Conservation (phyloP, 2,329 filamentous ascomycete genomes). For the Septoria petroselini region DNA sequence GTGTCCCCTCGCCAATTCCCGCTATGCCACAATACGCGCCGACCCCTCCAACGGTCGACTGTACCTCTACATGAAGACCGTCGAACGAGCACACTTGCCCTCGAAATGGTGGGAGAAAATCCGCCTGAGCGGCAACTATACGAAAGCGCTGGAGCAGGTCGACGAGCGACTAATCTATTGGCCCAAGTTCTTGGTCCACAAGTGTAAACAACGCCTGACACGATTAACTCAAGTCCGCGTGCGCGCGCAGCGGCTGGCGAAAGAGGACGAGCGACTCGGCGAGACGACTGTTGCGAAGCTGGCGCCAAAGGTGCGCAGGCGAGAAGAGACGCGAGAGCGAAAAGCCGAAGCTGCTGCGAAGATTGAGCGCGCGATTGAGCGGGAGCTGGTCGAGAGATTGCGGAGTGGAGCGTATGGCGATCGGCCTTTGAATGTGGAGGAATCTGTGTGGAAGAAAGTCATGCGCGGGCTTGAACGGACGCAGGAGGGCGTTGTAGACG, state of each 20-base stretch:
- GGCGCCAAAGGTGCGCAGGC: conserved; percentile 75
- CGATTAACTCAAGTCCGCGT: conserved; percentile 89
- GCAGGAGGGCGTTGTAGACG: conserved; percentile 76
- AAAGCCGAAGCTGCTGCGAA: conserved; percentile 66
- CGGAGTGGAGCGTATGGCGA: conserved; percentile 93
- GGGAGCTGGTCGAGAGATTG: conserved; percentile 87
- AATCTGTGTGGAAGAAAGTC: conserved; percentile 96
- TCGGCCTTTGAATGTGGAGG: conserved; percentile 89
- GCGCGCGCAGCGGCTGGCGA: conserved; percentile 69
- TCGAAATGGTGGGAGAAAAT: conserved; percentile 93
- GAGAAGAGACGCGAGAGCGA: conserved; percentile 49
- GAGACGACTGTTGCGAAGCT: conserved; percentile 85
- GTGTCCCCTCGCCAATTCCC: conserved; percentile 84
- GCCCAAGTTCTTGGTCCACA: conserved; percentile 88
- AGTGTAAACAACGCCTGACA: conserved; percentile 94
- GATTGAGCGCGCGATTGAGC: conserved; percentile 91
- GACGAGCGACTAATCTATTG: conserved; percentile 87
- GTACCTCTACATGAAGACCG: conserved; percentile 96
- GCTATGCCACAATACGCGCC: conserved; percentile 87
- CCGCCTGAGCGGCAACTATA: conserved; percentile 85
- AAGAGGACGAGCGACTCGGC: conserved; percentile 83
- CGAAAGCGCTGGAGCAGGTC: conserved; percentile 81
- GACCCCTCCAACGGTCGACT: conserved; percentile 76
- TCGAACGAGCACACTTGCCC: conserved; percentile 83
- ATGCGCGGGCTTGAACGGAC: conserved; percentile 83